Evolutionary conservation across 352 stramenopile species (phyloP).

Genomic region (Pythium rishiriense): DNA sequence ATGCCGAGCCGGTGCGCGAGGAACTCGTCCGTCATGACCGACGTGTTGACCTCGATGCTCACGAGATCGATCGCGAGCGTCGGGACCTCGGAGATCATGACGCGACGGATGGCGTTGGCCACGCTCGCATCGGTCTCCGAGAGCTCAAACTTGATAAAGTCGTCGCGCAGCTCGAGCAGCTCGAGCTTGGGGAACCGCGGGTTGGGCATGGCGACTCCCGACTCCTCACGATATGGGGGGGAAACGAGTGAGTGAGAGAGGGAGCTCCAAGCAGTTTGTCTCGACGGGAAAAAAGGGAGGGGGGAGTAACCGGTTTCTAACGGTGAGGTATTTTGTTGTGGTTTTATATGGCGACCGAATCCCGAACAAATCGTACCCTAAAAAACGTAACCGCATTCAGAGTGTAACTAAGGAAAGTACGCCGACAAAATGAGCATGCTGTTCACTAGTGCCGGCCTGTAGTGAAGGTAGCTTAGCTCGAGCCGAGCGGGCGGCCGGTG

Average conservation of each 20-base stretch:
- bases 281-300: background rate
- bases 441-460: too few relatives aligned
- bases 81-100: conserved; percentile 97
- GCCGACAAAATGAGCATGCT: too few relatives aligned
- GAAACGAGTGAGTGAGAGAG: conserved; percentile 16
- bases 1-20: conserved; percentile 97
- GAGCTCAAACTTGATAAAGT: conserved; percentile 97
- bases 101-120: conserved; percentile 96
- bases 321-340: background rate
- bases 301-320: background rate
- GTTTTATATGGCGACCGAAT: too few relatives aligned
- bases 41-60: conserved; percentile 97
- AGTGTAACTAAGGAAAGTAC: too few relatives aligned
- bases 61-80: conserved; percentile 99
- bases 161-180: conserved; percentile 92
- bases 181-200: conserved; percentile 93
- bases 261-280: background rate
- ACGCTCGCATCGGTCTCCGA: conserved; percentile 96
- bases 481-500: conserved; percentile 54
- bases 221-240: background rate
- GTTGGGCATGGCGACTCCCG: conserved; percentile 64
- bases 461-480: conserved; percentile 10
- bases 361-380: too few relatives aligned
- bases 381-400: too few relatives aligned
- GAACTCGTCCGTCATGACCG: conserved; percentile 98